Conservation (phyloP, 257 asterid species). For the Jacaranda copaia region DNA sequence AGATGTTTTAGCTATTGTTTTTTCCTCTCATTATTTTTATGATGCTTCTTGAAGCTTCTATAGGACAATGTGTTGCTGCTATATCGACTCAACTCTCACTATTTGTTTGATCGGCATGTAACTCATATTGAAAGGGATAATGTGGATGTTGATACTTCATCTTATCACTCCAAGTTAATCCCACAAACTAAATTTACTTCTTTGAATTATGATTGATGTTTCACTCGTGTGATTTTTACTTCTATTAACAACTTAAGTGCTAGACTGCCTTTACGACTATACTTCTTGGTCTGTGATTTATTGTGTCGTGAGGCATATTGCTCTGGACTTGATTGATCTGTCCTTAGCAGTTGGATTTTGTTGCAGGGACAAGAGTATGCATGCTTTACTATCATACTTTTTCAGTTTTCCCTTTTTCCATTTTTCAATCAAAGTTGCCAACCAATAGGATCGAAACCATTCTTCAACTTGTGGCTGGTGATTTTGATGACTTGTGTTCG, state of each 20-base stretch:
- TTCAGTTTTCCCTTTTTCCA: not conserved
- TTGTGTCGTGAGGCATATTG: slow-evolving; percentile 78
- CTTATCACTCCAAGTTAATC: slow-evolving; percentile 78
- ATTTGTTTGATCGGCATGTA: slow-evolving; percentile 56
- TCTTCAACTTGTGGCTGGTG: slow-evolving; percentile 48
- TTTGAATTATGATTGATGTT: not conserved
- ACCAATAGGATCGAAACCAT: not conserved
- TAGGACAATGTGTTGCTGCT: too few species aligned
- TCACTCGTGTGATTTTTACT: too few species aligned
- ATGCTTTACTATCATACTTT: slow-evolving; percentile 25
- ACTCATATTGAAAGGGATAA: slow-evolving; percentile 59
- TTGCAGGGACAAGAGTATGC: slow-evolving; percentile 77
- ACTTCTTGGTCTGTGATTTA: slow-evolving; percentile 7
- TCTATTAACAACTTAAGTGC: not conserved
- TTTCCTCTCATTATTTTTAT: too few species aligned
- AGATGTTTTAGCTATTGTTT: too few species aligned
- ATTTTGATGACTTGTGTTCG: slow-evolving; percentile 80
- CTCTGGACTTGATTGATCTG: slow-evolving; percentile 87
- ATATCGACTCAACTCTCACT: not conserved
- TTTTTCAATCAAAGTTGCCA: not conserved
- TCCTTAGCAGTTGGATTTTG: slow-evolving; percentile 93
- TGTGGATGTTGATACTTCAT: slow-evolving; percentile 68
- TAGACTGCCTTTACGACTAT: not conserved
- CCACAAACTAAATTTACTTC: not conserved
- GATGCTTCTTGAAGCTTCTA: too few species aligned